Percentiles rank a stretch among this genome's conserved stretches.
Evolutionary conservation across 2,329 filamentous ascomycete species (phyloP).

Genomic region (Periconia digitata): DNA sequence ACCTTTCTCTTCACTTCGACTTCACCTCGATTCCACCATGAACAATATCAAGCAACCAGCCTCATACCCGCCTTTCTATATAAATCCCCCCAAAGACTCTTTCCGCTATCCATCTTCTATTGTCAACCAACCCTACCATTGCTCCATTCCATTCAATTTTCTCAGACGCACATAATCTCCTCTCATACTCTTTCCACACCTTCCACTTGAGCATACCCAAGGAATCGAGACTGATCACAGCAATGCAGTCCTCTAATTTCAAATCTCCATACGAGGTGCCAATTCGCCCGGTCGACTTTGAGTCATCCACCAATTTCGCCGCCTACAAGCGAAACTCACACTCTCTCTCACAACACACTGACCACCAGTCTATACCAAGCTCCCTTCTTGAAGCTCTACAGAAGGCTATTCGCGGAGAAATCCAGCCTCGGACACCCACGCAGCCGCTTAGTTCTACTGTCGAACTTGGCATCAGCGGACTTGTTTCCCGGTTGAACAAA

Average conservation of each 20-base stretch:
- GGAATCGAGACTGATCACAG: not conserved
- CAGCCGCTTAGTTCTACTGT: constrained; percentile 16
- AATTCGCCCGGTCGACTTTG: not conserved
- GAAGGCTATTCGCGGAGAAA: constrained; percentile 9
- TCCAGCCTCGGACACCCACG: constrained; percentile 10
- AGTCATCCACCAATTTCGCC: not conserved
- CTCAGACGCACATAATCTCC: not conserved
- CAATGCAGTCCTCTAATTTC: not conserved
- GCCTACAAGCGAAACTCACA: not conserved
- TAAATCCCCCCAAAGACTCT: not conserved
- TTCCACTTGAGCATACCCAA: not conserved
- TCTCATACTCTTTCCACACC: not conserved
- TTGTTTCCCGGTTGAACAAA: constrained; percentile 19
- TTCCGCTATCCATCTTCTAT: not conserved
- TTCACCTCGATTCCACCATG: not conserved
- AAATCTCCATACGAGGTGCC: not conserved
- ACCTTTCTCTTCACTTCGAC: not conserved
- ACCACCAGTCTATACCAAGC: constrained; percentile 8
- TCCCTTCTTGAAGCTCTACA: constrained; percentile 21
- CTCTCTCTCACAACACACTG: not conserved
- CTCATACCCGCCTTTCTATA: not conserved
- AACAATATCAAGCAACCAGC: not conserved
- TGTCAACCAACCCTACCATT: not conserved
- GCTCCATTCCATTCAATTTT: not conserved
- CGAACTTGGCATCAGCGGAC: constrained; percentile 15